These are phyloP conservation scores for Crotalaria pallida DNA, from an alignment of 306 rosid species.

Conservation along the genomic window DNA sequence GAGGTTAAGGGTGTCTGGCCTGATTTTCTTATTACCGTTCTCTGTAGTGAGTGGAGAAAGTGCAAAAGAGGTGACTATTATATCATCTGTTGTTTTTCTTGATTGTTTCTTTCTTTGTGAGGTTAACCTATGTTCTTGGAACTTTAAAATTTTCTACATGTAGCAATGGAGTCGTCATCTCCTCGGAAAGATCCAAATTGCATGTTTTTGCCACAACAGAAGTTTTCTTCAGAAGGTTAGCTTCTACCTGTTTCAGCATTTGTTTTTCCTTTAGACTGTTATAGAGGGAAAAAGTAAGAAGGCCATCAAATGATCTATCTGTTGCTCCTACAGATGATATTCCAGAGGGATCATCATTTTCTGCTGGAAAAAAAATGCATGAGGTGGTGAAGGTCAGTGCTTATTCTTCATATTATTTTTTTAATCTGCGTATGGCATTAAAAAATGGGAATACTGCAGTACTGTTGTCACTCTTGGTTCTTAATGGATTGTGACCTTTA, in stretches of 20 bases:
- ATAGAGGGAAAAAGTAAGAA: slow-evolving; percentile 1
- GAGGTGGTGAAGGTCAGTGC: slow-evolving; percentile 79
- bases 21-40: slow-evolving; percentile 64
- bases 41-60: slow-evolving; percentile 75
- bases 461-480: slow-evolving; percentile 11
- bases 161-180: slow-evolving; percentile 85
- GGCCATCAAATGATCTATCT: slow-evolving; percentile 9
- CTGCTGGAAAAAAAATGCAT: slow-evolving; percentile 81
- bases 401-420: background rate
- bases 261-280: slow-evolving; percentile 2
- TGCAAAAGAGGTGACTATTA: slow-evolving; percentile 79
- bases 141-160: slow-evolving; percentile 30
- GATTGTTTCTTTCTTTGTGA: slow-evolving; percentile 10
- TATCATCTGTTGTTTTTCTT: slow-evolving; percentile 7
- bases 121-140: slow-evolving; percentile 19
- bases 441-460: background rate
- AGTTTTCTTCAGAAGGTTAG: slow-evolving; percentile 49
- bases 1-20: slow-evolving; percentile 81
- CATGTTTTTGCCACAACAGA: slow-evolving; percentile 50
- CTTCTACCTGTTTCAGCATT: slow-evolving; percentile 17
- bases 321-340: slow-evolving; percentile 43
- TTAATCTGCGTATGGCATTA: background rate
- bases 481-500: slow-evolving; percentile 10
- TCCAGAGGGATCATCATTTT: slow-evolving; percentile 56
- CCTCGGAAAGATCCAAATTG: slow-evolving; percentile 67